Conservation (phyloP, 1,284 basidiomycete genomes). For the Cystobasidium slooffiae region DNA sequence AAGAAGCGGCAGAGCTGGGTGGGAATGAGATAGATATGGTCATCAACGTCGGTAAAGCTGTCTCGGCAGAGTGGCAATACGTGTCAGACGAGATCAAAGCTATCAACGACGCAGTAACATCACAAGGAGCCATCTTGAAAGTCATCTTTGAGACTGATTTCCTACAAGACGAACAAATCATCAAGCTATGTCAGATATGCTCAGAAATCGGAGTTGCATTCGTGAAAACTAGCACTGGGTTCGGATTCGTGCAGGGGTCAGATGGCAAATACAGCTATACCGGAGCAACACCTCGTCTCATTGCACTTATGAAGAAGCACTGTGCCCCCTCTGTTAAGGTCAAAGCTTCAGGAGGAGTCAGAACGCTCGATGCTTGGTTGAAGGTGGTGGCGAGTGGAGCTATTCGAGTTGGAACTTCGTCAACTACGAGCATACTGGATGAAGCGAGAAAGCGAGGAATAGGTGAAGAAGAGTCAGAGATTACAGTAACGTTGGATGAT, state of each 20-base stretch:
- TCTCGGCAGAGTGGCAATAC: conserved; percentile 50
- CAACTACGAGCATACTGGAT: conserved; percentile 48
- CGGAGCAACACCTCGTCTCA: conserved; percentile 49
- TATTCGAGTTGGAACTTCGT: conserved; percentile 49
- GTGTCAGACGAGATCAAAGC: conserved; percentile 50
- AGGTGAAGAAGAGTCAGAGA: conserved; percentile 44
- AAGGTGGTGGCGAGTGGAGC: conserved; percentile 50
- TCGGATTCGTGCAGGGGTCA: conserved; percentile 49
- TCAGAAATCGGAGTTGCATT: conserved; percentile 49
- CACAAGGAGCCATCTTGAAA: conserved; percentile 49
- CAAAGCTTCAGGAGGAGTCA: conserved; percentile 51
- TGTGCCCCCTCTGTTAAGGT: conserved; percentile 45
- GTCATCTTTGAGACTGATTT: conserved; percentile 53
- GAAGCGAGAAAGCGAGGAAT: conserved; percentile 49
- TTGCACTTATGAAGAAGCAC: conserved; percentile 50
- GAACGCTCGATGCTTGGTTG: conserved; percentile 50
- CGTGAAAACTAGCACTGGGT: conserved; percentile 51
- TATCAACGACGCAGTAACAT: conserved; percentile 50
- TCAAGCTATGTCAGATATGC: conserved; percentile 51
- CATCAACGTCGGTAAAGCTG: conserved; percentile 51
- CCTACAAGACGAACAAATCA: conserved; percentile 48
- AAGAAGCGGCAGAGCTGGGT: conserved; percentile 41
- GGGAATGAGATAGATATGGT: conserved; percentile 52
- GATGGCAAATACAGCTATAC: conserved; percentile 49
- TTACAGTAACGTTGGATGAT: conserved; percentile 22